A percentile compares a stretch with the other conserved stretches of the same genome.
phyloP scores from a whole-genome alignment of 805 yeast species.

The Dipodascopsis uninucleata region DNA sequence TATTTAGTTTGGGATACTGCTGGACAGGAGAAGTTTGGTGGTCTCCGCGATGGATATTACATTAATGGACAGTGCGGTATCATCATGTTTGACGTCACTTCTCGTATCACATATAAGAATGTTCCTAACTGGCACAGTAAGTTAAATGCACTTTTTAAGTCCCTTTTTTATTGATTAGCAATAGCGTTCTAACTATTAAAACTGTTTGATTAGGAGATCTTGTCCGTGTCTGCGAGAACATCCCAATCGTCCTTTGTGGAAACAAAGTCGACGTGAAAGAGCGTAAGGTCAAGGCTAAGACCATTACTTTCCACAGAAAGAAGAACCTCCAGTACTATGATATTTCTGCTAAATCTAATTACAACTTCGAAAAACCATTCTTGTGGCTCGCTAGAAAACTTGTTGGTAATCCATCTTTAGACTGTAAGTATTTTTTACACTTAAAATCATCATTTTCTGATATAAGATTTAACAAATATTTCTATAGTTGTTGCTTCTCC shows the following conservation, averaged over 20 bases:
- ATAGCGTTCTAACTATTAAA: background rate
- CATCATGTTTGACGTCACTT: conserved; percentile 99
- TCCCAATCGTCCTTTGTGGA: conserved; percentile 98
- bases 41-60: conserved; percentile 99
- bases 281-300: conserved; percentile 99
- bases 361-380: conserved; percentile 99
- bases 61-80: conserved; percentile 99
- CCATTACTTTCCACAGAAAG: conserved; percentile 99
- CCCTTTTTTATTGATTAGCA: background rate
- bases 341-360: conserved; percentile 98
- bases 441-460: background rate
- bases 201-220: conserved; percentile 54
- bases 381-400: conserved; percentile 99
- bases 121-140: conserved; percentile 99
- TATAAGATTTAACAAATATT: background rate
- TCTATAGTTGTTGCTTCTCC: conserved; percentile 85
- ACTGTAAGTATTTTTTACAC: conserved; percentile 41
- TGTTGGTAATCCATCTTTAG: conserved; percentile 96
- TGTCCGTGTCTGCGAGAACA: conserved; percentile 99
- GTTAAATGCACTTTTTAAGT: background rate
- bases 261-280: conserved; percentile 99
- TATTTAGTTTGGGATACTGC: conserved; percentile 95
- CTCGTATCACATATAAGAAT: conserved; percentile 98
- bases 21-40: conserved; percentile 99
- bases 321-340: conserved; percentile 99